These are phyloP conservation scores for Telopea speciosissima DNA, from an alignment of 177 flowering plant species.

Conservation along the genomic window DNA sequence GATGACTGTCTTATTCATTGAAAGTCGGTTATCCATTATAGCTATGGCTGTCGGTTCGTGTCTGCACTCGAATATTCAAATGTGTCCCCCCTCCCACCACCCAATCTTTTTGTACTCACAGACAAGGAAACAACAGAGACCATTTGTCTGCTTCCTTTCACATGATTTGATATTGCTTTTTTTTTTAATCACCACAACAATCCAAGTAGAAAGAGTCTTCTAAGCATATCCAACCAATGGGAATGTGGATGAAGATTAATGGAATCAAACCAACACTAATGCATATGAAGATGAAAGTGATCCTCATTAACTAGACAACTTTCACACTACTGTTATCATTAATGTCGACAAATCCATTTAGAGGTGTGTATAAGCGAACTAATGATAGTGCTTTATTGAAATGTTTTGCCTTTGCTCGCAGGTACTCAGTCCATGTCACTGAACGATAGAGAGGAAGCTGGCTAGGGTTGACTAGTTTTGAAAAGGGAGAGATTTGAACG, in stretches of 20 bases:
- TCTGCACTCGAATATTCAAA: slow-evolving; percentile 14
- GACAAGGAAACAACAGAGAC: slow-evolving; percentile 30
- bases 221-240: slow-evolving; percentile 5
- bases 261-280: not conserved
- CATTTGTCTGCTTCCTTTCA: slow-evolving; percentile 20
- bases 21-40: slow-evolving; percentile 31
- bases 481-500: slow-evolving; percentile 47
- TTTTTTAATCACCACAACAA: not conserved
- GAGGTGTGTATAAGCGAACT: slow-evolving; percentile 17
- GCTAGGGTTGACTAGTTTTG: slow-evolving; percentile 37
- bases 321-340: slow-evolving; percentile 26
- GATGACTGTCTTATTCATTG: slow-evolving; percentile 30
- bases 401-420: slow-evolving; percentile 63
- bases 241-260: no score
- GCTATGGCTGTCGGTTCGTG: slow-evolving; percentile 49
- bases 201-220: slow-evolving; percentile 14
- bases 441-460: slow-evolving; percentile 61
- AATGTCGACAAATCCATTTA: no score
- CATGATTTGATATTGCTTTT: slow-evolving; percentile 23
- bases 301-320: slow-evolving; percentile 19
- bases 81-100: slow-evolving; percentile 3
- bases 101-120: no score
- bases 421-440: slow-evolving; percentile 74
- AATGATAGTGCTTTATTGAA: slow-evolving; percentile 72
- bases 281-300: no score